Base-by-base conservation (phyloP, 169 alveolate species). In the Eimeria praecox region DNA sequence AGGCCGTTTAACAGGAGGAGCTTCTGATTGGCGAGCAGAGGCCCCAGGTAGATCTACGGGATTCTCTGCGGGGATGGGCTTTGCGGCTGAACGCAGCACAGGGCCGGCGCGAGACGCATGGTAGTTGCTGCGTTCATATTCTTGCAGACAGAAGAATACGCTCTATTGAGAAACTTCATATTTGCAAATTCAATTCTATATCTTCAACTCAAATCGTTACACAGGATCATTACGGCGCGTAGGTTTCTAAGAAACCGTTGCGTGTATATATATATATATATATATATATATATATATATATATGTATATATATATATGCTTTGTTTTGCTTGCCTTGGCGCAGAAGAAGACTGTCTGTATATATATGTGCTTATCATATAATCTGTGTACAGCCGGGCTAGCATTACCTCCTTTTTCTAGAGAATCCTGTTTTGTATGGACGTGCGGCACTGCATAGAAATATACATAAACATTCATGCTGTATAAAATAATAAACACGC, bases 21-120 rank as follows among this genome's bases (percentile, higher is more conserved):
- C 90, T 20, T 46, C 90, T 6, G 90, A 80, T 38, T 80, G 90
- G 90, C 38, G 90, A 27, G 18, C 90, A 10, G 90, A 80, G 27
- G 90, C 27, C 44, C 69, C 90, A 27, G 71, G 90, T 4, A 16
- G 90, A 27, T 71, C 90, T 30, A 80, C 90, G 3, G 90, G 90
- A 46, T 80, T 80, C 44, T 46, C 90, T 1, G 86, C 86, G 40
- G 69, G 90, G 49, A 80, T 80, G 1, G 90, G 90, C 46, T 80
- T 80, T n/a, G 90, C 90, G 18, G 90, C 90, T 9, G 90, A 80
- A 38, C 66, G 90, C 59, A 78, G 38, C 77, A 3, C 77, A 30
- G 77, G 91, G 56, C 91, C 91, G 9, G 75, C 91, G 16, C 52
- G 77, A 3, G 77, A 83, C 54, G 91, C 75, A 18, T 54, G 91